Conservation (phyloP, 257 asterid species). For the Solanum neorickii region DNA sequence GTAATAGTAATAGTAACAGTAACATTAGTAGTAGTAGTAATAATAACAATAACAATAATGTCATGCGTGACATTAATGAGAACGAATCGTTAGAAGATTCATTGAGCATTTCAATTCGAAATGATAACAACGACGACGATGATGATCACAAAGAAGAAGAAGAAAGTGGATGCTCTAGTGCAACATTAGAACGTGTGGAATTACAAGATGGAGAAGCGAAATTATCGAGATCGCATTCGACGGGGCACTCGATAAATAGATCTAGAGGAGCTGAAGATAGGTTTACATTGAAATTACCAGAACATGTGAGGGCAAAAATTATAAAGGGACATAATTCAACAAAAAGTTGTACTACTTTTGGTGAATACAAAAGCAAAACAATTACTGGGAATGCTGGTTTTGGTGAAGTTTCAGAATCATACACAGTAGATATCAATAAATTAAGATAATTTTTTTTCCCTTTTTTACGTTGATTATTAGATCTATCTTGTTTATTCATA, state of each 20-base stretch:
- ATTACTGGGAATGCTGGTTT: constrained; percentile 8
- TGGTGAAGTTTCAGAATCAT: constrained; percentile 21
- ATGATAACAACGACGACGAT: not conserved
- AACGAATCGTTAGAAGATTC: constrained; percentile 12
- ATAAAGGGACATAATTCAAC: constrained; percentile 41
- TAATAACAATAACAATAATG: not conserved
- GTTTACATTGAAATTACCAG: constrained; percentile 60
- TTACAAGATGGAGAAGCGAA: constrained; percentile 2
- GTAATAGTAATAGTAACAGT: too few relatives aligned
- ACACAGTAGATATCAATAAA: constrained; percentile 7
- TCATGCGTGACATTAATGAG: constrained; percentile 3
- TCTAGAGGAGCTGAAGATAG: constrained; percentile 34
- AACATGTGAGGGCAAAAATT: constrained; percentile 40
- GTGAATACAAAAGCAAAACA: constrained; percentile 22
- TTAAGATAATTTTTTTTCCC: not conserved
- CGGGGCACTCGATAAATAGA: constrained; percentile 63
- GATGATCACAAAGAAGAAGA: not conserved
- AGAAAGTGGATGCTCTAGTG: not conserved
- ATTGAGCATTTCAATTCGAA: constrained; percentile 29
- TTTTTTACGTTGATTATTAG: not conserved
- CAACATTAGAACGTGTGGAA: not conserved
- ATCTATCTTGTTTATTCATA: not conserved
- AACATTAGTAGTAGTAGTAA: not conserved
- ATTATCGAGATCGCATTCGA: constrained; percentile 58
- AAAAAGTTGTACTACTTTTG: constrained; percentile 51